Conservation (phyloP, 164 flowering plant genomes). For the Chloranthus sessilifolius region DNA sequence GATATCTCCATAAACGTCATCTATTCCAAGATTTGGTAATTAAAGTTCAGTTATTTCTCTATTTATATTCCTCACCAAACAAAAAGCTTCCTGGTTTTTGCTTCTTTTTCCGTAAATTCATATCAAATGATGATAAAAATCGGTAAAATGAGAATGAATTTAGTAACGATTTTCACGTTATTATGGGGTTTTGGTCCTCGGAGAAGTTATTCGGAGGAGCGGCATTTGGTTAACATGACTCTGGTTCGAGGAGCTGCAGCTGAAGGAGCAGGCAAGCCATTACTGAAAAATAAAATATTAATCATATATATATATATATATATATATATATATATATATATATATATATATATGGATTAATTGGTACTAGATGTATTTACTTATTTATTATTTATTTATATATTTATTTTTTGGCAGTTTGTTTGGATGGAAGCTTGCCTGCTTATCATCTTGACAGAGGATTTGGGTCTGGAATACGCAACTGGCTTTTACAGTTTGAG, state of each 20-base stretch:
- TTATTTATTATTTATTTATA: not conserved
- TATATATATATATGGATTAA: not conserved
- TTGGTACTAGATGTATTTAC: not conserved
- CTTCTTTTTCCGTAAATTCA: not conserved
- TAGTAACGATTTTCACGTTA: constrained; percentile 10
- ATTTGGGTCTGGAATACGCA: constrained; percentile 64
- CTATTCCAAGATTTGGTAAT: no score
- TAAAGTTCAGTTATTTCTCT: no score
- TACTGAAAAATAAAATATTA: not conserved
- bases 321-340: constrained; percentile 2
- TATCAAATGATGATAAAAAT: not conserved
- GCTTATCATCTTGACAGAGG: constrained; percentile 88
- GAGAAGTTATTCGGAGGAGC: constrained; percentile 19
- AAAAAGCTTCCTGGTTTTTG: no score
- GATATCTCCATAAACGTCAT: no score
- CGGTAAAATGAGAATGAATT: not conserved
- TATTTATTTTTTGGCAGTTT: constrained; percentile 33
- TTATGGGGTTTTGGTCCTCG: constrained; percentile 25
- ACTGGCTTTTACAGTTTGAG: constrained; percentile 97
- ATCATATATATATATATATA: constrained; percentile 3
- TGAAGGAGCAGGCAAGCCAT: constrained; percentile 56
- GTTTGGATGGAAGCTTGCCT: constrained; percentile 95
- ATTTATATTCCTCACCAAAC: no score
- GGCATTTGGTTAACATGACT: constrained; percentile 57
- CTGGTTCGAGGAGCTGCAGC: constrained; percentile 50